phyloP scores from a whole-genome alignment of 1,284 basidiomycete genomes.

The Apiotrichum akiyoshidainum region DNA sequence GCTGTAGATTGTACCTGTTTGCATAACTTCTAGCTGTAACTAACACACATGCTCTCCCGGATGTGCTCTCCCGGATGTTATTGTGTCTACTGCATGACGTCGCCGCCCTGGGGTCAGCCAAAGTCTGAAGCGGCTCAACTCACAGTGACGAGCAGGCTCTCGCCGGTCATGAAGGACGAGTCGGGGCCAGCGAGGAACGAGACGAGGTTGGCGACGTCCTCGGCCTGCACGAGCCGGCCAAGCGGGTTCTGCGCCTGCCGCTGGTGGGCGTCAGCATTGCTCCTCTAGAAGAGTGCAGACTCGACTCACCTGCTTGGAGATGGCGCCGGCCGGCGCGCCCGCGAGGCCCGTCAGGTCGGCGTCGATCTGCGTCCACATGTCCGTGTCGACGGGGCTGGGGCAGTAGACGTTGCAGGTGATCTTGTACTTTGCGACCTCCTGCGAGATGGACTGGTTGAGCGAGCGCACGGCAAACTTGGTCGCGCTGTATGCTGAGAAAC shows the following conservation, averaged over 20 bases:
- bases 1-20: no score
- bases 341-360: slow-evolving; percentile 8
- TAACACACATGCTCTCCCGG: no score
- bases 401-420: slow-evolving; percentile 60
- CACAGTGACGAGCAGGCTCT: slow-evolving; percentile 10
- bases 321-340: slow-evolving; percentile 4
- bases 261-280: no score
- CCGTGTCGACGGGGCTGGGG: slow-evolving; percentile 52
- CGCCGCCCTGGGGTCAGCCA: not conserved
- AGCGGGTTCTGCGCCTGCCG: slow-evolving; percentile 4
- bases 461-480: slow-evolving; percentile 55
- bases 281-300: no score
- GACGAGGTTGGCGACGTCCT: slow-evolving; percentile 22
- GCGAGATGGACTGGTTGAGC: slow-evolving; percentile 49
- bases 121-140: not conserved
- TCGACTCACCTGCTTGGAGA: not conserved
- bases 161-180: slow-evolving; percentile 18
- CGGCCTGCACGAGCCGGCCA: slow-evolving; percentile 13
- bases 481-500: slow-evolving; percentile 41
- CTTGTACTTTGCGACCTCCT: slow-evolving; percentile 51
- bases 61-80: no score
- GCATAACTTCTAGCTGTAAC: no score
- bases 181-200: slow-evolving; percentile 22
- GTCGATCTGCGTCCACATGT: slow-evolving; percentile 42
- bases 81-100: not conserved